phyloP scores from a whole-genome alignment of 2,329 filamentous ascomycete genomes.

The Plenodomus biglobosus region DNA sequence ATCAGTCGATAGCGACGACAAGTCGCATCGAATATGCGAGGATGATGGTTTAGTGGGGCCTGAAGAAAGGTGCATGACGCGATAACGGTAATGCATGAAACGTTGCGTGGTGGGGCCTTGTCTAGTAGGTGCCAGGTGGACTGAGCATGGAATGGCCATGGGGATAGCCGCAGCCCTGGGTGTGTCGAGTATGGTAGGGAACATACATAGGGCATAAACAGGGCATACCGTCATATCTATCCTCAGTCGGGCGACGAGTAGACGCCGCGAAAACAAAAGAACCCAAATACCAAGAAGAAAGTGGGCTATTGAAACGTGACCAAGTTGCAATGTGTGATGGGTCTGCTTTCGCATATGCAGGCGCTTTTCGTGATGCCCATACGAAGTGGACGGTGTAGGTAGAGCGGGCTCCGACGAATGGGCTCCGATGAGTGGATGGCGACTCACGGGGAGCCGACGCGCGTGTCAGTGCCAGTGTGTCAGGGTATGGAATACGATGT shows the following conservation, averaged over 20 bases:
- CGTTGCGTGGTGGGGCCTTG: slow-evolving; percentile 16
- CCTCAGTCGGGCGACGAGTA: background rate
- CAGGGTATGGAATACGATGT: background rate
- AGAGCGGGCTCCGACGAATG: background rate
- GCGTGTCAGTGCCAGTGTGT: slow-evolving; percentile 2
- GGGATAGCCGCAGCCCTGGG: background rate
- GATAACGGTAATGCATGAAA: slow-evolving; percentile 37
- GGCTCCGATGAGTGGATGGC: background rate
- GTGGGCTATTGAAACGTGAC: background rate
- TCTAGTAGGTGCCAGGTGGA: no score
- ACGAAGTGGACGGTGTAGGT: background rate
- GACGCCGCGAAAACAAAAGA: no score
- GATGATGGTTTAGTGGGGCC: slow-evolving; percentile 2
- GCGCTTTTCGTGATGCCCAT: slow-evolving; percentile 5
- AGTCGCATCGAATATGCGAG: background rate
- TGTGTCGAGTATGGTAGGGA: background rate
- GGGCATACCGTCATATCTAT: background rate
- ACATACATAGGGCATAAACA: no score
- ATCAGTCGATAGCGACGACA: background rate
- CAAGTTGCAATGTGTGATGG: slow-evolving; percentile 1
- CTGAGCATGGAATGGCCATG: slow-evolving; percentile 13
- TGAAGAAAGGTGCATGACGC: slow-evolving; percentile 22
- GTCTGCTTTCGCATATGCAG: slow-evolving; percentile 2
- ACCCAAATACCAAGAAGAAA: no score
- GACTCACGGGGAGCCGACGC: background rate